These are phyloP conservation scores for Chrysosporium queenslandicum DNA, from an alignment of 2,329 filamentous ascomycete genomes.

Conservation along the genomic window DNA sequence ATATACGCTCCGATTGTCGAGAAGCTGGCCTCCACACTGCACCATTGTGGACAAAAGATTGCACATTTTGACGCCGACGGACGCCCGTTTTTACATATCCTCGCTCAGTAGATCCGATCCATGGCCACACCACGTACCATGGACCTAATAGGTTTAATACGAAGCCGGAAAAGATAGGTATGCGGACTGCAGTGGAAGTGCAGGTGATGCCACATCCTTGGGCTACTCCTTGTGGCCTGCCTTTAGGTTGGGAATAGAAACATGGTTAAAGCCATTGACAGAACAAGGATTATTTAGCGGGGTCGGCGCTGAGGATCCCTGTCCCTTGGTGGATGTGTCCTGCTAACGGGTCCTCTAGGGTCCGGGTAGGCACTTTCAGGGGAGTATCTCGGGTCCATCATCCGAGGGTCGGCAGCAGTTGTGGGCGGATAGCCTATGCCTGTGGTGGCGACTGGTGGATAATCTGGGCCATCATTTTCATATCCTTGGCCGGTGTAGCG, in stretches of 20 bases:
- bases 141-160: background rate
- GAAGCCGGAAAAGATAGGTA: background rate
- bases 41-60: background rate
- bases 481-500: conserved; percentile 35
- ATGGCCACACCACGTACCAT: background rate
- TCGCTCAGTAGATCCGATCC: background rate
- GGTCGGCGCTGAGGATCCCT: conserved; percentile 30
- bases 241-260: background rate
- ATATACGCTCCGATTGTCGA: background rate
- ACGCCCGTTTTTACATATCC: conserved; percentile 1
- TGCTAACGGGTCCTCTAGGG: conserved; percentile 24
- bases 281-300: conserved; percentile 23
- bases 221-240: background rate
- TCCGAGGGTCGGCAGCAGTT: conserved; percentile 34
- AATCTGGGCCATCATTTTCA: conserved; percentile 33
- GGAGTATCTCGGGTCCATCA: conserved; percentile 34
- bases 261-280: background rate
- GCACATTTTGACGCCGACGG: conserved; percentile 1
- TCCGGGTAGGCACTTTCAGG: conserved; percentile 30
- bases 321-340: conserved; percentile 32
- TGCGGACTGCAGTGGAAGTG: background rate
- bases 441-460: conserved; percentile 33
- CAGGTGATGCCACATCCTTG: background rate
- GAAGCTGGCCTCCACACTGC: background rate
- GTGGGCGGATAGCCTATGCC: conserved; percentile 34